Conservation (phyloP, 306 rosid genomes). For the Hylodesmum podocarpum region DNA sequence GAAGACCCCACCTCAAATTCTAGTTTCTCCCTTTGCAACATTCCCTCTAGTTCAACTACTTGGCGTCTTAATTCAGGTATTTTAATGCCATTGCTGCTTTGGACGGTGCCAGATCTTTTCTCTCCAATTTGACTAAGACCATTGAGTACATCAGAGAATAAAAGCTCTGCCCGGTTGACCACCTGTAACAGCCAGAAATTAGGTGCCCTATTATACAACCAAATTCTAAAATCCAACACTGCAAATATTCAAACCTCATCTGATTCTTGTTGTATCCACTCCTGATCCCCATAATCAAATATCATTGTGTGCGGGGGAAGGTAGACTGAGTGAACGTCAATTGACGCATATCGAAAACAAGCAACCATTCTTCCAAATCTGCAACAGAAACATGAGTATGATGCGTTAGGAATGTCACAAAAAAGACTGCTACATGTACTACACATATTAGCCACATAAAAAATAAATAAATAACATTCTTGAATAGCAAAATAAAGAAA, state of each 20-base stretch:
- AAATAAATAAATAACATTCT: background rate
- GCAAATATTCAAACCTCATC: slow-evolving; percentile 62
- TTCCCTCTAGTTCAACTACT: slow-evolving; percentile 69
- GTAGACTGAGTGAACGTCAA: slow-evolving; percentile 83
- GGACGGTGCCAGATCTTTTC: slow-evolving; percentile 44
- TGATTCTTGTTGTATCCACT: slow-evolving; percentile 81
- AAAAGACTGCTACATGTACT: background rate
- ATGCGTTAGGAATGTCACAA: slow-evolving; percentile 26
- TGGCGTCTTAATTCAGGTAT: slow-evolving; percentile 56
- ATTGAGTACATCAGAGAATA: slow-evolving; percentile 78
- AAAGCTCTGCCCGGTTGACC: slow-evolving; percentile 65
- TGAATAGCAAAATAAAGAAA: slow-evolving; percentile 21
- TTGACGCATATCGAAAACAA: slow-evolving; percentile 94
- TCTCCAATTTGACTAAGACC: slow-evolving; percentile 72
- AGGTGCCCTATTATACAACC: slow-evolving; percentile 1
- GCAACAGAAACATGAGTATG: slow-evolving; percentile 13
- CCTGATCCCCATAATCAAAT: slow-evolving; percentile 64
- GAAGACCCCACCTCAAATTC: slow-evolving; percentile 77
- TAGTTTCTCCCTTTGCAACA: slow-evolving; percentile 75
- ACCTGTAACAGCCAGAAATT: slow-evolving; percentile 58
- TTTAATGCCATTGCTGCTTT: slow-evolving; percentile 39
- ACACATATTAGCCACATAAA: background rate
- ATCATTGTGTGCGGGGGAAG: slow-evolving; percentile 76
- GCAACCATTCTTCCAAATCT: slow-evolving; percentile 98
- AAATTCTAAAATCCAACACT: slow-evolving; percentile 25